Evolutionary conservation across 352 stramenopile genomes (phyloP), one percentile per base, ranked within the genome.

Genomic region (Pythium guiyangense): DNA sequence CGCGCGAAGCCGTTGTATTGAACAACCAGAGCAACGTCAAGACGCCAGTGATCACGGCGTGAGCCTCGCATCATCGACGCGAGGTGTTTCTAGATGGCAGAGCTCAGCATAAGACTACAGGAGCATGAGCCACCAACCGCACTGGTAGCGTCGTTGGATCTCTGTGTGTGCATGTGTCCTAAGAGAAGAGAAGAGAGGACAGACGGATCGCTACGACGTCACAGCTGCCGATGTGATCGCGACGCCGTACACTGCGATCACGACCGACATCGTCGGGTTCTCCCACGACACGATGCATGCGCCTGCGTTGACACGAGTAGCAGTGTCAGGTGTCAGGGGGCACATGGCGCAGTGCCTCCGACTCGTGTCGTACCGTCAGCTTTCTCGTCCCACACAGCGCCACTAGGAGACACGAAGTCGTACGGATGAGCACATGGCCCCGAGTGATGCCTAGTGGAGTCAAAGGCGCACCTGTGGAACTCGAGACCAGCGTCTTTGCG

Each of bases 211-310:
- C 14, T n/a, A 5, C 20, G 44, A 48, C 6, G 43, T 39, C 22
- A 27, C 35, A 12, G 46, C 52, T 25, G 25, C 15, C 8, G 70
- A 58, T 62, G 70, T 69, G 20, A 83, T 61, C 22, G 82, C 78
- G 29, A 92, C 58, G 12, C 82, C 82, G 40, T 92, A 92, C 48
- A 90, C 76, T 9, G 71, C 78, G 17, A 92, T 49, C 29, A 88
- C 69, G 18, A 76, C 77, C 18, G 77, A 73, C 56, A 90, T 89
- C 9, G 76, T 83, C 6, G 61, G 68, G 55, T 92, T 92, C 57
- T 92, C 79, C 82, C 82, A 90, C 11, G 74, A 86, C 20, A 92
- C 73, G 8, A 73, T 79, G 52, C 82, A 92, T 0, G 77, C 74
- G 9, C 82, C 80, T 91, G 34, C 2, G 17, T n/a, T n/a, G n/a